phyloP scores from a whole-genome alignment of 129 eudicot species.

The Glebionis coronaria region DNA sequence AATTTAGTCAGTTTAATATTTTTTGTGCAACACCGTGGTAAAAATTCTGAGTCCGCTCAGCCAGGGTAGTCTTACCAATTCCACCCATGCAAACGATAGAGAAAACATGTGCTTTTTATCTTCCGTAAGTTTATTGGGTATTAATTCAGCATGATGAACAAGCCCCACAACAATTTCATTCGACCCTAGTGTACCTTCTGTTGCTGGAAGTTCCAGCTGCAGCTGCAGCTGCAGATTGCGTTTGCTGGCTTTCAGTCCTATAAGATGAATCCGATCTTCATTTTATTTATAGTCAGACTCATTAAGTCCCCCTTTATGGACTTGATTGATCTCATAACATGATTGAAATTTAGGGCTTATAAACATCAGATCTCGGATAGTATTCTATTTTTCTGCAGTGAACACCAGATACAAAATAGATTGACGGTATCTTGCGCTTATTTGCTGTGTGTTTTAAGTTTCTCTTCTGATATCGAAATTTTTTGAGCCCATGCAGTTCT shows the following conservation, averaged over 20 bases:
- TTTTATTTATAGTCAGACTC: background rate
- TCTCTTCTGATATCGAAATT: background rate
- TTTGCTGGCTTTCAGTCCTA: background rate
- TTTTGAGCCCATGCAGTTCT: background rate
- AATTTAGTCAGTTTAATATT: too few species aligned
- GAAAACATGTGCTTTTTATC: background rate
- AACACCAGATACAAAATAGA: conserved; percentile 1
- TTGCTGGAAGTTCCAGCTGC: background rate
- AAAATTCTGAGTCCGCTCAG: too few species aligned
- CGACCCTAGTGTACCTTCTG: too few species aligned
- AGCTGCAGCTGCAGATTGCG: background rate
- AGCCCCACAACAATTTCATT: background rate
- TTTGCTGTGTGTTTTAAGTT: conserved; percentile 8
- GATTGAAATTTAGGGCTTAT: conserved; percentile 3
- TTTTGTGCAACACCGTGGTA: too few species aligned
- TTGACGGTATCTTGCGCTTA: conserved; percentile 1
- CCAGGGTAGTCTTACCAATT: background rate
- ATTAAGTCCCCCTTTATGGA: too few species aligned
- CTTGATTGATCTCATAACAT: conserved; percentile 1
- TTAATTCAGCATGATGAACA: background rate
- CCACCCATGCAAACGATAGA: background rate
- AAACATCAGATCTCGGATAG: background rate
- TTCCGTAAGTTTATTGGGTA: background rate
- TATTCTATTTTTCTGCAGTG: background rate
- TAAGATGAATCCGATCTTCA: conserved; percentile 6